A percentile compares a stretch with the other conserved stretches of the same genome.
Conservation (phyloP, 2,329 filamentous ascomycete species). For the Aspergillus pseudotamarii region DNA sequence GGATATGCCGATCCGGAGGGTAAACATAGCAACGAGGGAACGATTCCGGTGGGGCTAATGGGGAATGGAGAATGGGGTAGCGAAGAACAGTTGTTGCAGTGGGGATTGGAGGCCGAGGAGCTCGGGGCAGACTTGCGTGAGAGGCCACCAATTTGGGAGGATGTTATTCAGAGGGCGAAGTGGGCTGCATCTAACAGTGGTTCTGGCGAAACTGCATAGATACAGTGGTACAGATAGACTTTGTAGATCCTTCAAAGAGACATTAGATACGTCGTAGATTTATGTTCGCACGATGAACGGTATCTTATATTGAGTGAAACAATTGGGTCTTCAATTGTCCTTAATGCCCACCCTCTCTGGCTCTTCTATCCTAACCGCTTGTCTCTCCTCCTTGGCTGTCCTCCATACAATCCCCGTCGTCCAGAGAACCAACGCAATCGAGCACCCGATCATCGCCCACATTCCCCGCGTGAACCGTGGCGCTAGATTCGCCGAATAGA, state of each 20-base stretch:
- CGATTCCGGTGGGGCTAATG: conserved; percentile 59
- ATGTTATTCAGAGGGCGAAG: conserved; percentile 40
- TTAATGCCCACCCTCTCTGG: not conserved
- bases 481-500: conserved; percentile 68
- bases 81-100: conserved; percentile 53
- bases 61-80: conserved; percentile 59
- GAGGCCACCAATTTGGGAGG: conserved; percentile 48
- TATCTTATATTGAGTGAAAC: not conserved
- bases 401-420: conserved; percentile 21
- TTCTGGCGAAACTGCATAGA: not conserved
- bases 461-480: conserved; percentile 64
- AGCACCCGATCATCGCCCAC: conserved; percentile 26
- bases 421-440: conserved; percentile 20
- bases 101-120: conserved; percentile 53
- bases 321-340: not conserved
- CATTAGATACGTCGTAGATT: not conserved
- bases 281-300: not conserved
- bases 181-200: not conserved
- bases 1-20: conserved; percentile 59
- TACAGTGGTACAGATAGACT: not conserved
- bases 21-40: conserved; percentile 30
- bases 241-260: not conserved
- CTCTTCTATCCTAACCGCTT: not conserved
- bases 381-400: conserved; percentile 16
- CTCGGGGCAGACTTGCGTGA: conserved; percentile 37